Conservation (phyloP, 129 eudicot species). For the Artemisia annua region DNA sequence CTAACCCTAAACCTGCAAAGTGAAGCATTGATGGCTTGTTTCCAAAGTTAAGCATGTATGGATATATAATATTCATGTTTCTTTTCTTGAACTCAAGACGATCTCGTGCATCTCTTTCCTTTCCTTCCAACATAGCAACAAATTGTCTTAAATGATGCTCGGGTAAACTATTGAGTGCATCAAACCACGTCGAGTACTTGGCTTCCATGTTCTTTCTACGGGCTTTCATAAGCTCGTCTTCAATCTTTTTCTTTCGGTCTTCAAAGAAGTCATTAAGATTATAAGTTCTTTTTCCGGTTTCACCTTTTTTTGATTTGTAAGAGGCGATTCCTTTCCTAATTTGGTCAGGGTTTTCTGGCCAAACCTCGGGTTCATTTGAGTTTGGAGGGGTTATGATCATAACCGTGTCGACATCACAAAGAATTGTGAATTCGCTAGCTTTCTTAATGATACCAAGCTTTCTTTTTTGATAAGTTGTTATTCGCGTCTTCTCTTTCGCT, state of each 20-base stretch:
- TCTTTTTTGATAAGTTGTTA: constrained; percentile 45
- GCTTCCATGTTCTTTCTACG: constrained; percentile 46
- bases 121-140: constrained; percentile 22
- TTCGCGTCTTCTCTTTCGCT: constrained; percentile 48
- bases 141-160: constrained; percentile 37
- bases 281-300: constrained; percentile 31
- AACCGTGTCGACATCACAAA: constrained; percentile 45
- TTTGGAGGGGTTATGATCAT: constrained; percentile 50
- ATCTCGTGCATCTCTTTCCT: constrained; percentile 23
- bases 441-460: constrained; percentile 51
- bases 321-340: constrained; percentile 30
- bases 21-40: not conserved
- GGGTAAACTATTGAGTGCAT: constrained; percentile 18
- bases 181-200: constrained; percentile 50
- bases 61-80: constrained; percentile 11
- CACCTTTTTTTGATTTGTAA: constrained; percentile 39
- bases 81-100: constrained; percentile 33
- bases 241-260: constrained; percentile 49
- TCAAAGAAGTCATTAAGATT: constrained; percentile 42
- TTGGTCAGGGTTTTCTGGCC: constrained; percentile 43
- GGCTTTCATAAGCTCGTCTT: constrained; percentile 49
- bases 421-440: constrained; percentile 47
- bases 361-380: constrained; percentile 30
- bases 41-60: not conserved
- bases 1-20: not conserved